Evolutionary conservation across 192 early-diverging fungal species (phyloP), one percentile per base, ranked within the genome.

Genomic region (Coemansia sp.): DNA sequence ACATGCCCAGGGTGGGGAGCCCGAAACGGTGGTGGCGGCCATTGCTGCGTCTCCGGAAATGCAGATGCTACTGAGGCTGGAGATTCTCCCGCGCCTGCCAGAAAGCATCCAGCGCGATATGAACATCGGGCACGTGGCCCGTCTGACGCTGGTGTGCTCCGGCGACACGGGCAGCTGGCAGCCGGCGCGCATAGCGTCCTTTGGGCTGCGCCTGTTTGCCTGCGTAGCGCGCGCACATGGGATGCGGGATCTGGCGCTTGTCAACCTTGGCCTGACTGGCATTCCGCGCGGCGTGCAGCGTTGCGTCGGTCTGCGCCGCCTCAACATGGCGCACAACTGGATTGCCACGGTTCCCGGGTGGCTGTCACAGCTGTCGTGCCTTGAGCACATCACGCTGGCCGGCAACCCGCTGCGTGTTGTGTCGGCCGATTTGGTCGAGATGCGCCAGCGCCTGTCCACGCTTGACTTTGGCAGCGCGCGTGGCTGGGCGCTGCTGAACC

Each of bases 311-410:
- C 67, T 80, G 63, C 63, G 35, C 11, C 52, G 64, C 25, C 77
- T 80, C 35, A 58, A 80, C 53, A 54, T 80, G 71, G 73, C 77
- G 48, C 72, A 80, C 71, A 80, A 80, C 64, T 80, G 77, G 77
- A 67, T 80, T 14, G 47, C 6, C 31, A 25, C 60, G 0, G 72
- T 70, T 30, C 77, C 77, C 5, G 60, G 60, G 28, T 80, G 72
- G 59, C 56, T 80, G 43, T 56, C 64, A 6, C 51, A 53, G 14
- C 54, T 80, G 54, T 31, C n/a, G 10, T 16, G 45, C 18, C 71
- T 80, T 7, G 65, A 64, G 55, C 76, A 69, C 49, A 60, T 78
- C n/a, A 24, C 49, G 5, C 28, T 78, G 54, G 58, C 58, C 7
- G 76, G 60, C 21, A 78, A 78, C 32, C 68, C 76, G 9, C 58